phyloP scores from a whole-genome alignment of 768 basidiomycete species.

The Tubosaeta sp. region DNA sequence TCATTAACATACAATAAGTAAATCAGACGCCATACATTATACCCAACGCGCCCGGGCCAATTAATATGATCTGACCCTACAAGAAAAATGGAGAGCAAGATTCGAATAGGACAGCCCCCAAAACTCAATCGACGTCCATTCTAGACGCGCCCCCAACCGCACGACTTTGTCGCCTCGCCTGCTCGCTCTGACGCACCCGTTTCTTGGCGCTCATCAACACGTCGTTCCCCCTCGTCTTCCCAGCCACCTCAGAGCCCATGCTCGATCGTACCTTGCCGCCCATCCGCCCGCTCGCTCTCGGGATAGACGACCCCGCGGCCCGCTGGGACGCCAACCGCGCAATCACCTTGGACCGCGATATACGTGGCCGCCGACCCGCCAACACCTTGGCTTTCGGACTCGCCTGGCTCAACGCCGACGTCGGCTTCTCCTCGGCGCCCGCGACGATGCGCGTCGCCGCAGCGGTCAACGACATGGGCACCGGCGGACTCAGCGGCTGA shows the following conservation, averaged over 20 bases:
- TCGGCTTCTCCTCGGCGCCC: not conserved
- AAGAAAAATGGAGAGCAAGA: not conserved
- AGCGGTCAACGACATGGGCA: slow-evolving; percentile 25
- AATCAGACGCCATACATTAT: not conserved
- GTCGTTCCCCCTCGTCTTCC: slow-evolving; percentile 32
- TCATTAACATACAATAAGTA: slow-evolving; percentile 9
- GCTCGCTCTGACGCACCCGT: slow-evolving; percentile 73
- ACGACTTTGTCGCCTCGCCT: slow-evolving; percentile 53
- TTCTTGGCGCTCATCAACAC: slow-evolving; percentile 66
- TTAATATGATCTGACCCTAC: slow-evolving; percentile 11
- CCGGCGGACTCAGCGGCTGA: slow-evolving; percentile 41
- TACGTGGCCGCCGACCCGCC: slow-evolving; percentile 62
- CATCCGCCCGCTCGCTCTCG: slow-evolving; percentile 14
- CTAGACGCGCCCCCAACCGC: slow-evolving; percentile 15
- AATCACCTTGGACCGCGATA: slow-evolving; percentile 79
- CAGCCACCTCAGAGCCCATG: slow-evolving; percentile 34
- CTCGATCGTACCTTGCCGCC: slow-evolving; percentile 47
- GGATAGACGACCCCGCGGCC: slow-evolving; percentile 28
- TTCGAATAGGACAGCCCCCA: too few species aligned
- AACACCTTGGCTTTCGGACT: slow-evolving; percentile 27
- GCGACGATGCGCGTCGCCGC: slow-evolving; percentile 27
- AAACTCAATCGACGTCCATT: slow-evolving; percentile 14
- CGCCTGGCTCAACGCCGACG: slow-evolving; percentile 9
- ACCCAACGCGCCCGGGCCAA: not conserved
- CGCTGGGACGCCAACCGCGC: slow-evolving; percentile 73